These are phyloP conservation scores for Avicennia marina DNA, from an alignment of 257 asterid species.

Conservation along the genomic window DNA sequence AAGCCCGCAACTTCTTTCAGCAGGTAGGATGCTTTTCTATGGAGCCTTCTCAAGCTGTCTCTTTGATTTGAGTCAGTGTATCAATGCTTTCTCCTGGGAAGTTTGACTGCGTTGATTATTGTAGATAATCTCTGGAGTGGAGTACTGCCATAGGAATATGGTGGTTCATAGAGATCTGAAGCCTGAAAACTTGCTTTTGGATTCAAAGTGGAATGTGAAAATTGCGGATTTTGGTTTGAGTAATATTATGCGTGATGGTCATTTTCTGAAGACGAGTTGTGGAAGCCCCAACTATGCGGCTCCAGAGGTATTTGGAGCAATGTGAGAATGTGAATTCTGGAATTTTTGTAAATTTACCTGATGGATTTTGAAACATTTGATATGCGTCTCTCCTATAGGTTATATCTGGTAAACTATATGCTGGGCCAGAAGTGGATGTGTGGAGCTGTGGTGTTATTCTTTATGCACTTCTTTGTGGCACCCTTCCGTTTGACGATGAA, in stretches of 20 bases:
- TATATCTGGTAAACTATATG: conserved; percentile 91
- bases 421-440: conserved; percentile 99
- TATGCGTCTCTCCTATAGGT: conserved; percentile 43
- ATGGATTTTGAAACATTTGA: conserved; percentile 10
- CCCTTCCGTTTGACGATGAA: conserved; percentile 97
- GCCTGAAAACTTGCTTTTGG: conserved; percentile 91
- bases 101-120: conserved; percentile 11
- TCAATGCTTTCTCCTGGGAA: too few relatives aligned
- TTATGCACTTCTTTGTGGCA: conserved; percentile 97
- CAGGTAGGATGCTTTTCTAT: conserved; percentile 45
- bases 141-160: conserved; percentile 99
- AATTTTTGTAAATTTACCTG: not conserved
- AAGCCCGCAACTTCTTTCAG: conserved; percentile 82
- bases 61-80: not conserved
- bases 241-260: conserved; percentile 98
- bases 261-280: conserved; percentile 97
- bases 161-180: conserved; percentile 97
- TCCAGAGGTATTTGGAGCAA: conserved; percentile 68
- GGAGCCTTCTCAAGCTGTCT: not conserved
- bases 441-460: conserved; percentile 99
- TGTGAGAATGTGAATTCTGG: conserved; percentile 5
- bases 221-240: conserved; percentile 99
- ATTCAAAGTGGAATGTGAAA: conserved; percentile 89
- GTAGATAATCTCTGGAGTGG: conserved; percentile 98
- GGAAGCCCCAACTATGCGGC: conserved; percentile 99